Evolutionary conservation across 345 rosid species (phyloP).

Genomic region (Cardamine occulta): DNA sequence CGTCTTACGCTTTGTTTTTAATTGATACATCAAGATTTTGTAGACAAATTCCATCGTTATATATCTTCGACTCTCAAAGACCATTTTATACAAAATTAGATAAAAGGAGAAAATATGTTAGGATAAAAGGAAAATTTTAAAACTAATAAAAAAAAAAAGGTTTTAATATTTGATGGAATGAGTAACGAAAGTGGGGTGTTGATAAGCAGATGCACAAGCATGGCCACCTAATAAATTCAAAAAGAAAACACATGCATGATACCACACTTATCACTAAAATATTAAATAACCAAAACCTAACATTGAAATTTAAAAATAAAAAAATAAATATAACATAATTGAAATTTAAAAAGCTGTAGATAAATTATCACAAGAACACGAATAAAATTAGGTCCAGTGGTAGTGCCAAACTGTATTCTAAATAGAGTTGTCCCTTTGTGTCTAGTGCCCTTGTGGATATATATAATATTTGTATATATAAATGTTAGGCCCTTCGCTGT

Average conservation of each 20-base stretch:
- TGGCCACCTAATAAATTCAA: slow-evolving; percentile 46
- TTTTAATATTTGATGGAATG: slow-evolving; percentile 23
- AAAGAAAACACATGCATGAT: slow-evolving; percentile 46
- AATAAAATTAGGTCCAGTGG: slow-evolving; percentile 40
- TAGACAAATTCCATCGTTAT: slow-evolving; percentile 5
- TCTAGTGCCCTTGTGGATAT: slow-evolving; percentile 27
- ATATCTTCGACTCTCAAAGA: neutral
- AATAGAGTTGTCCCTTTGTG: slow-evolving; percentile 37
- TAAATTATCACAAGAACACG: slow-evolving; percentile 26
- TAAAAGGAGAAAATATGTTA: neutral
- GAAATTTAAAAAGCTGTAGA: slow-evolving; percentile 19
- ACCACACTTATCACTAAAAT: slow-evolving; percentile 36
- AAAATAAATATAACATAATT: slow-evolving; percentile 3
- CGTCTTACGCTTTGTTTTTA: neutral
- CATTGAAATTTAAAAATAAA: neutral
- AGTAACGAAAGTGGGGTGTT: slow-evolving; percentile 40
- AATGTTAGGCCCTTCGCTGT: slow-evolving; percentile 34
- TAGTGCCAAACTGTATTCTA: slow-evolving; percentile 41
- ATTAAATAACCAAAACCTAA: slow-evolving; percentile 37
- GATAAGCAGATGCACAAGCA: slow-evolving; percentile 44
- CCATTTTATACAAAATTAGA: neutral
- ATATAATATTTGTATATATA: slow-evolving; percentile 5
- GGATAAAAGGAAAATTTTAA: neutral
- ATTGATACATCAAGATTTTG: slow-evolving; percentile 12
- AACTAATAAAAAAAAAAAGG: neutral